These are phyloP conservation scores for Fusarium sp. DNA, from an alignment of 2,329 filamentous ascomycete species.

Conservation along the genomic window DNA sequence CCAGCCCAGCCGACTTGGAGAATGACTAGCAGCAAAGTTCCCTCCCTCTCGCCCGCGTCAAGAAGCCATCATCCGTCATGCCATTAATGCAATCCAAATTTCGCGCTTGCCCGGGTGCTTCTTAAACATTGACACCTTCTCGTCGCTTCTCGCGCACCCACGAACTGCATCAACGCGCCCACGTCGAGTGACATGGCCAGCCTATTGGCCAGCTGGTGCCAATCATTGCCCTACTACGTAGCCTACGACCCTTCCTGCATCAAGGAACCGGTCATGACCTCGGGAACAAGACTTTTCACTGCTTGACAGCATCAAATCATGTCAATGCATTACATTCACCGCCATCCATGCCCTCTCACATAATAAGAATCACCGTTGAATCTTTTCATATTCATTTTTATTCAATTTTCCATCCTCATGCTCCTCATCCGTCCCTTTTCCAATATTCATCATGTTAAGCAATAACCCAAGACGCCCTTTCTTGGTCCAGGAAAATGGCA, in stretches of 20 bases:
- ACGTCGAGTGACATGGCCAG: constrained; percentile 26
- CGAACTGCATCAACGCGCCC: constrained; percentile 32
- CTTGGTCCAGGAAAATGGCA: constrained; percentile 63
- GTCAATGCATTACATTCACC: constrained; percentile 16
- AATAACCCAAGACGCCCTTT: constrained; percentile 42
- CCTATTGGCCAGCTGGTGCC: constrained; percentile 32
- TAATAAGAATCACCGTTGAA: constrained; percentile 21
- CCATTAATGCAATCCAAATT: not conserved
- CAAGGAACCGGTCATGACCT: not conserved
- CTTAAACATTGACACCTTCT: constrained; percentile 5
- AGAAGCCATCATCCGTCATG: constrained; percentile 5
- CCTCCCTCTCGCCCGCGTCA: constrained; percentile 18
- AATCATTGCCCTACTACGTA: constrained; percentile 7
- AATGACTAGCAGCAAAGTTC: not conserved
- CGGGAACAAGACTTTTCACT: constrained; percentile 4
- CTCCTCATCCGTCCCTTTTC: constrained; percentile 28
- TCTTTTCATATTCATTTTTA: constrained; percentile 7
- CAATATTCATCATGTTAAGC: constrained; percentile 41
- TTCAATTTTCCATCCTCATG: not conserved
- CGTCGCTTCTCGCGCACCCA: constrained; percentile 12
- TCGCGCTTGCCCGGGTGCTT: not conserved
- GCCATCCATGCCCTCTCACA: constrained; percentile 3
- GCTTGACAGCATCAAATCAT: constrained; percentile 2
- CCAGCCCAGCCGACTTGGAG: not conserved
- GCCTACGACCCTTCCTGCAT: constrained; percentile 38